These are phyloP conservation scores for Exsudoporus frostii DNA, from an alignment of 768 basidiomycete genomes.

Conservation along the genomic window DNA sequence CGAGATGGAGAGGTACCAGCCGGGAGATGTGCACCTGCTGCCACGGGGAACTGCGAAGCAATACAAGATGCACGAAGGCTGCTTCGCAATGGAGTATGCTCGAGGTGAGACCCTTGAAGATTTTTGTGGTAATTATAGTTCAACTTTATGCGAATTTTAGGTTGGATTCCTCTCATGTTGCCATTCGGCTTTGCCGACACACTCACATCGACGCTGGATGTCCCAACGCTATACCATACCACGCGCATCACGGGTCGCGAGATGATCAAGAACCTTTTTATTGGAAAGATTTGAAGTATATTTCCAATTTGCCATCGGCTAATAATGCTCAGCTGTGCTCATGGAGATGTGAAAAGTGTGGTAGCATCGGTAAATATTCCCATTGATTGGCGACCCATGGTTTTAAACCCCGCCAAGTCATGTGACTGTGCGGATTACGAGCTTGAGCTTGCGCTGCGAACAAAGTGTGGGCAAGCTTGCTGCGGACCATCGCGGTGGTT, in stretches of 20 bases:
- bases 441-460: too few relatives aligned
- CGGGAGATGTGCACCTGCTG: slow-evolving; percentile 84
- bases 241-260: slow-evolving; percentile 75
- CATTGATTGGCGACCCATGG: too few relatives aligned
- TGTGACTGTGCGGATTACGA: too few relatives aligned
- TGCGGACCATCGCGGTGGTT: too few relatives aligned
- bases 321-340: too few relatives aligned
- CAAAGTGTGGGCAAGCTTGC: too few relatives aligned
- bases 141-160: slow-evolving; percentile 37
- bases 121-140: background rate
- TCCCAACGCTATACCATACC: slow-evolving; percentile 79
- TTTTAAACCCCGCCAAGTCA: too few relatives aligned
- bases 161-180: slow-evolving; percentile 97
- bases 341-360: too few relatives aligned
- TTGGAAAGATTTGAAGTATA: slow-evolving; percentile 72
- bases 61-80: slow-evolving; percentile 96
- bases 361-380: too few relatives aligned
- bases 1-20: slow-evolving; percentile 78
- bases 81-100: slow-evolving; percentile 95
- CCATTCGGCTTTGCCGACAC: slow-evolving; percentile 90
- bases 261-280: slow-evolving; percentile 75
- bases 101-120: slow-evolving; percentile 62
- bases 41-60: slow-evolving; percentile 86
- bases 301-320: background rate
- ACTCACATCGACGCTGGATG: slow-evolving; percentile 85